Conservation (phyloP, 305 asterid species). For the Solanum chacoense region DNA sequence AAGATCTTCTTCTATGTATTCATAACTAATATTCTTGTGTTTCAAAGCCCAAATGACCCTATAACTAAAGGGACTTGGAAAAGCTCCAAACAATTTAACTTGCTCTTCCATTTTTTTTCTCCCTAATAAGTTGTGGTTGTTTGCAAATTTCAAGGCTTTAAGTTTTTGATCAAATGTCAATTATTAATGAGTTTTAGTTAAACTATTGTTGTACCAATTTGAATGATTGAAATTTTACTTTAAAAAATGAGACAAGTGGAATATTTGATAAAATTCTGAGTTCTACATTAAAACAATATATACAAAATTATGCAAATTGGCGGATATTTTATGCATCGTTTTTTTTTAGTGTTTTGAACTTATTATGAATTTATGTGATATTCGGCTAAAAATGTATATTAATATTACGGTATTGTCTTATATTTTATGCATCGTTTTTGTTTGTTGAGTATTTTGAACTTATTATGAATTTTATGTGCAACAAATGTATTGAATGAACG, state of each 20-base stretch:
- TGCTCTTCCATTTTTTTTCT: not conserved
- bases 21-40: slow-evolving; percentile 5
- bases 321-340: too few species aligned
- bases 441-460: too few species aligned
- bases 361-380: too few species aligned
- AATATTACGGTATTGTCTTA: too few species aligned
- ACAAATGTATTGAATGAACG: too few species aligned
- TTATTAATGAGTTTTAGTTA: not conserved
- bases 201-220: not conserved
- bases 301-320: too few species aligned
- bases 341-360: too few species aligned
- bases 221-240: not conserved
- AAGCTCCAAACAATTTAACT: slow-evolving; percentile 3
- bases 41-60: slow-evolving; percentile 10
- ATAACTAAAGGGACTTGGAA: slow-evolving; percentile 10
- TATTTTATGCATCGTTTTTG: too few species aligned
- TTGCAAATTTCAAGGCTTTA: not conserved
- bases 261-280: too few species aligned
- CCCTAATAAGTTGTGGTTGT: not conserved
- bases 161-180: not conserved
- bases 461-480: too few species aligned
- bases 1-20: slow-evolving; percentile 19
- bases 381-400: too few species aligned
- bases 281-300: too few species aligned
- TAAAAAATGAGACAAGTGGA: not conserved